A percentile compares a stretch with the other conserved stretches of the same genome.
phyloP scores from a whole-genome alignment of 495 filamentous ascomycete genomes.

The Xylaria grammica region DNA sequence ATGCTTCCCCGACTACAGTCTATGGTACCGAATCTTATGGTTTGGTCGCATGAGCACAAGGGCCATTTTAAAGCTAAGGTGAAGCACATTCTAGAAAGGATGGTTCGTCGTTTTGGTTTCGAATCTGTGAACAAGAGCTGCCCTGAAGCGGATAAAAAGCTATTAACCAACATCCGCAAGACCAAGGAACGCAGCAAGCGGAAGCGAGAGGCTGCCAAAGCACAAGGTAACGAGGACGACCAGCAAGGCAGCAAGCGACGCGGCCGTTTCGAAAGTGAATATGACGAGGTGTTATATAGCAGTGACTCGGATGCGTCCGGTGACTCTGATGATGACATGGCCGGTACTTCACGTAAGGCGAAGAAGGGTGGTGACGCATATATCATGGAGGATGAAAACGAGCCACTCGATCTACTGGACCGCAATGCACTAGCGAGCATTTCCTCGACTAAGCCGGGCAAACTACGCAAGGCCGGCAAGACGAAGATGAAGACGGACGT shows the following conservation, averaged over 20 bases:
- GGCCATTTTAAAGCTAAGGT: constrained; percentile 94
- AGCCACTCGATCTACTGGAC: constrained; percentile 91
- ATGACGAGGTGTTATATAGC: constrained; percentile 93
- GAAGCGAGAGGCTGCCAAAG: constrained; percentile 73
- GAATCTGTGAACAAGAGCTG: constrained; percentile 75
- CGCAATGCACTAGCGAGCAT: constrained; percentile 89
- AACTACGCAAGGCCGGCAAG: constrained; percentile 59
- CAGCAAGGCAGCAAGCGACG: constrained; percentile 54
- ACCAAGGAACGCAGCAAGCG: constrained; percentile 85
- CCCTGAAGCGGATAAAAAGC: constrained; percentile 83
- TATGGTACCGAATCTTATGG: constrained; percentile 86
- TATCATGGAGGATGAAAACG: constrained; percentile 90
- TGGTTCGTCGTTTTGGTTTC: constrained; percentile 87
- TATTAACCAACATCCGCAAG: constrained; percentile 93
- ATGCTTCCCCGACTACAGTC: constrained; percentile 73
- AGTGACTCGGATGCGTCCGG: constrained; percentile 68
- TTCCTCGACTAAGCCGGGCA: constrained; percentile 81
- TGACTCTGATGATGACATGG: constrained; percentile 64
- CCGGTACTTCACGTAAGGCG: constrained; percentile 55
- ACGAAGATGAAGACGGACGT: constrained; percentile 74
- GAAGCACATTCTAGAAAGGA: constrained; percentile 93
- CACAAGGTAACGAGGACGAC: constrained; percentile 54
- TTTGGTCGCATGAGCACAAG: constrained; percentile 97
- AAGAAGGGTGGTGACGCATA: constrained; percentile 71
- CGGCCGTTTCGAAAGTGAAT: constrained; percentile 82